These are phyloP conservation scores for Penicillium macrosclerotiorum DNA, from an alignment of 495 filamentous ascomycete species.

Conservation along the genomic window DNA sequence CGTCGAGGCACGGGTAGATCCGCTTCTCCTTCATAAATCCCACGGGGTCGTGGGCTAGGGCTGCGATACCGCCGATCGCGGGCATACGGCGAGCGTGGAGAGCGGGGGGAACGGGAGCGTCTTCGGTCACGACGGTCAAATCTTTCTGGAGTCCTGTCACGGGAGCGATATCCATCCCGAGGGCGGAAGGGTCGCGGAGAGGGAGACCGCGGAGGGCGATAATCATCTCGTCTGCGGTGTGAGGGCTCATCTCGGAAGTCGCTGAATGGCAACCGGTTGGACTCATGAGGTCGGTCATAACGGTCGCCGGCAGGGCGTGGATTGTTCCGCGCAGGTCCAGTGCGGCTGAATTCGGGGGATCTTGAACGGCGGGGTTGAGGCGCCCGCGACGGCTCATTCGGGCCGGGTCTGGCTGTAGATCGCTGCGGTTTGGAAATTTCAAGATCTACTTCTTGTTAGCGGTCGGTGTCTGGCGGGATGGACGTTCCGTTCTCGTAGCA, in stretches of 20 bases:
- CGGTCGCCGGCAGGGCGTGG: slow-evolving; percentile 39
- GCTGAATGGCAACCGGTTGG: slow-evolving; percentile 39
- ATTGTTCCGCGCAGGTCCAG: slow-evolving; percentile 37
- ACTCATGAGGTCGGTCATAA: slow-evolving; percentile 42
- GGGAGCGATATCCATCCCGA: slow-evolving; percentile 69
- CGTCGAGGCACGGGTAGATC: slow-evolving; percentile 71
- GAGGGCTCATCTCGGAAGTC: slow-evolving; percentile 50
- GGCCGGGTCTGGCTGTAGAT: slow-evolving; percentile 55
- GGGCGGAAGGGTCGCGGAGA: slow-evolving; percentile 57
- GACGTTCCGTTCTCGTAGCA: no score
- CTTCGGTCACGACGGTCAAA: slow-evolving; percentile 59
- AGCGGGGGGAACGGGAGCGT: slow-evolving; percentile 62
- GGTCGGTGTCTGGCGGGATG: no score
- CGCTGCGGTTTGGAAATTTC: slow-evolving; percentile 90
- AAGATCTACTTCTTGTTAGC: no score
- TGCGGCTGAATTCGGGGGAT: slow-evolving; percentile 66
- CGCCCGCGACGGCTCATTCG: slow-evolving; percentile 38
- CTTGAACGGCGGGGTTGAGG: slow-evolving; percentile 56
- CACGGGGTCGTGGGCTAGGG: slow-evolving; percentile 58
- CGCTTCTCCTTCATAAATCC: slow-evolving; percentile 54
- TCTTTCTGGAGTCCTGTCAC: slow-evolving; percentile 54
- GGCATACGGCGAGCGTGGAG: slow-evolving; percentile 56
- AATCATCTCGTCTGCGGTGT: slow-evolving; percentile 58
- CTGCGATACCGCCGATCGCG: slow-evolving; percentile 64
- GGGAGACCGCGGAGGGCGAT: slow-evolving; percentile 60